Percentiles rank a stretch among this genome's conserved stretches.
Conservation (phyloP, 495 filamentous ascomycete genomes). For the Penicillium fimorum region DNA sequence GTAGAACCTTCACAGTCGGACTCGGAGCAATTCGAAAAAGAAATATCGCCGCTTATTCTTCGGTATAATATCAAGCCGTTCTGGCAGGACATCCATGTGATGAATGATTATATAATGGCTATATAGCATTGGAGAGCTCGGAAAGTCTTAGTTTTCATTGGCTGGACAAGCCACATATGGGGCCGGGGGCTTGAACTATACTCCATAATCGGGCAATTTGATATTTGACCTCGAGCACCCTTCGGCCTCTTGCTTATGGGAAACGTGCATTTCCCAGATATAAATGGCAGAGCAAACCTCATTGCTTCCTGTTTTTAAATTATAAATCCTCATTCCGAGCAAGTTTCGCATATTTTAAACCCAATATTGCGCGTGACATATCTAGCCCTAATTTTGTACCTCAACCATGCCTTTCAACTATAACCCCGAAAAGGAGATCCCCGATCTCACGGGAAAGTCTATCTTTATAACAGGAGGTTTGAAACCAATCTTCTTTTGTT, state of each 20-base stretch:
- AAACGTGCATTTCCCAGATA: not conserved
- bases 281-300: not conserved
- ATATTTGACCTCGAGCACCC: not conserved
- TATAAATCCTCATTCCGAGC: not conserved
- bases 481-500: not conserved
- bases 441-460: conserved; percentile 50
- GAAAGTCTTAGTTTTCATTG: not conserved
- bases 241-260: not conserved
- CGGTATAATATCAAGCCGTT: not conserved
- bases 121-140: not conserved
- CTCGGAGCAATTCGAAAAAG: not conserved
- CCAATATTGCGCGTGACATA: not conserved
- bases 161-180: not conserved
- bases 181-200: too few relatives aligned
- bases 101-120: not conserved
- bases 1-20: not conserved
- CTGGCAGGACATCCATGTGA: not conserved
- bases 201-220: not conserved
- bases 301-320: too few relatives aligned
- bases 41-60: not conserved
- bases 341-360: not conserved
- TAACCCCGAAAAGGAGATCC: conserved; percentile 46
- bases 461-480: conserved; percentile 61
- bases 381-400: not conserved
- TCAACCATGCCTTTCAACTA: not conserved